Evolutionary conservation across 129 eudicot species (phyloP).

Genomic region (Deinandra increscens): DNA sequence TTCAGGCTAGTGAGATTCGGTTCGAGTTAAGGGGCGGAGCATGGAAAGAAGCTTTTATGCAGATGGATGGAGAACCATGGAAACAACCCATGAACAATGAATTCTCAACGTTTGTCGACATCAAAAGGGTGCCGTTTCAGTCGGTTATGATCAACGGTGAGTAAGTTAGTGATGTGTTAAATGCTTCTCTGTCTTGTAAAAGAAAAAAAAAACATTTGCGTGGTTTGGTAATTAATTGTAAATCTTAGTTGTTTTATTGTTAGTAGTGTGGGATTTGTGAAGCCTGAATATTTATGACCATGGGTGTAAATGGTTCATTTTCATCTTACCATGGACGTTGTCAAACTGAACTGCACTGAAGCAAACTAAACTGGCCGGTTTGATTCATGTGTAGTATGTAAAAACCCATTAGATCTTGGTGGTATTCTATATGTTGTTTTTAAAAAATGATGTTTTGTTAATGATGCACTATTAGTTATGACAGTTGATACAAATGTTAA

Average conservation of each 20-base stretch:
- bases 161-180: constrained; percentile 21
- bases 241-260: constrained; percentile 15
- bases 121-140: constrained; percentile 75
- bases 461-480: too few species aligned
- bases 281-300: neutral
- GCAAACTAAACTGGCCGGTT: too few species aligned
- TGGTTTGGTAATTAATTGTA: constrained; percentile 33
- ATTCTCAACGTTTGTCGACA: constrained; percentile 82
- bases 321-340: too few species aligned
- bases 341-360: too few species aligned
- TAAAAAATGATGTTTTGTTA: too few species aligned
- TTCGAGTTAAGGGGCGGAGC: constrained; percentile 92
- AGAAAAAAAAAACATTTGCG: neutral
- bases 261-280: neutral
- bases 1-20: constrained; percentile 70
- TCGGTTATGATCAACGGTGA: constrained; percentile 65
- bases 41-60: constrained; percentile 79
- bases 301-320: neutral
- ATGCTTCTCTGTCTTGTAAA: constrained; percentile 25
- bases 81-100: constrained; percentile 79
- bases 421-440: too few species aligned
- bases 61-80: constrained; percentile 99
- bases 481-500: too few species aligned
- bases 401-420: too few species aligned
- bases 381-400: neutral